Evolutionary conservation across 2,329 filamentous ascomycete species (phyloP), one percentile per base, ranked within the genome.

Genomic region (Diaporthe capsici): DNA sequence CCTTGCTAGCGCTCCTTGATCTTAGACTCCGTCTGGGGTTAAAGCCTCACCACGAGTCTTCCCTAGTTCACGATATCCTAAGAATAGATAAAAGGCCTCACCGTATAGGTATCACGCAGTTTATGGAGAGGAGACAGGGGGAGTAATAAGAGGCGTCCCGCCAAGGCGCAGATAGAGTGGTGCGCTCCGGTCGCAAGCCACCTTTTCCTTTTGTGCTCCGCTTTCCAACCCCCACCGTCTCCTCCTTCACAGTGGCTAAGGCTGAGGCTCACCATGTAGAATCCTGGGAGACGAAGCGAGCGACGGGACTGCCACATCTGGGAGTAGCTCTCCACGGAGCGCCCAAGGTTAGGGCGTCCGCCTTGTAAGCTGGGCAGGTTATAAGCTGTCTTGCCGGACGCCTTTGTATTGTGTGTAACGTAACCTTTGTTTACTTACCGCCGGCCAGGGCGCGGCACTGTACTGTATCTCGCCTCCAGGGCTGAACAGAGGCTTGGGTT

Each of bases 61-160:
- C 44, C 44, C 4, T 25, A 51, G 20, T 68, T 68, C 44, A 42
- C 49, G 71, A 72, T n/a, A 63, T 42, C 34, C 71, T 55, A 73
- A 65, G 49, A 65, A 73, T 73, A 73, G 71, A n/a, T 31, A 72
- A 39, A 6, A 53, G 47, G 34, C 37, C 44, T 63, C 44, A 55
- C 57, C 71, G 71, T 63, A 9, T 61, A 10, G 22, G 34, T n/a
- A 70, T 70, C 34, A 68, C 44, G 42, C 17, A 25, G 20, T 15
- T 20, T 6, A 47, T 39, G 34, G 47, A 13, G 57, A 37, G 20
- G 57, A 53, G 51, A 0, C n/a, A 53, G 3, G 10, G 22, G n/a
- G 12, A 28, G 12, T 15, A 12, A 25, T 15, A 12, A 25, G 44
- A 68, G n/a, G 65, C 65, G n/a, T 13, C 42, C 39, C 15, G 42